Evolutionary conservation across 768 basidiomycete genomes (phyloP).

Genomic region (Trametes gibbosa): DNA sequence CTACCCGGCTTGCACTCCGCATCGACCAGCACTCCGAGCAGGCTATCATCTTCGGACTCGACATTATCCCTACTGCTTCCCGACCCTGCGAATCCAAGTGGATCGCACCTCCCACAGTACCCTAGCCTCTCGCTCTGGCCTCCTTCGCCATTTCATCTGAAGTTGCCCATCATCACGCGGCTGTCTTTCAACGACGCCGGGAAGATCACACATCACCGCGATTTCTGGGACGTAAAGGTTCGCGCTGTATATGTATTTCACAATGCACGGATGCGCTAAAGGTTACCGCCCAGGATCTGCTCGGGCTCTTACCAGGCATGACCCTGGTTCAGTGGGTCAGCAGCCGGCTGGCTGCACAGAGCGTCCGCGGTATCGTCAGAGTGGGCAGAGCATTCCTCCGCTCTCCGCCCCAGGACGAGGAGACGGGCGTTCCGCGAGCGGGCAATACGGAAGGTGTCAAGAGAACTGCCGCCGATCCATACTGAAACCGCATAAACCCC

Average conservation of each 20-base stretch:
- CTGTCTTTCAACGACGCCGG: constrained; percentile 81
- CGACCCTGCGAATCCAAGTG: background rate
- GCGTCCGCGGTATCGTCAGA: constrained; percentile 36
- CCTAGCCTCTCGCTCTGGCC: constrained; percentile 32
- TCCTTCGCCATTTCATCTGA: constrained; percentile 72
- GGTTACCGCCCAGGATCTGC: constrained; percentile 44
- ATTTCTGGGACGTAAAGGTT: constrained; percentile 72
- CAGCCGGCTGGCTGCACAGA: constrained; percentile 57
- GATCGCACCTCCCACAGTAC: background rate
- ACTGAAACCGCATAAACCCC: background rate
- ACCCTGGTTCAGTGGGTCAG: constrained; percentile 67
- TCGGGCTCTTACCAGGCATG: constrained; percentile 69
- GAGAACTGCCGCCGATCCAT: background rate
- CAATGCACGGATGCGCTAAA: background rate
- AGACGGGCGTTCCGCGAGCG: background rate
- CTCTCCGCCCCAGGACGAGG: constrained; percentile 13
- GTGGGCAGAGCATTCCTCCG: constrained; percentile 16
- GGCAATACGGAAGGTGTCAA: background rate
- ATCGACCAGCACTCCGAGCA: background rate
- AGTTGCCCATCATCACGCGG: constrained; percentile 67
- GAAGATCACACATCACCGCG: constrained; percentile 75
- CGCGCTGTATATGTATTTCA: background rate
- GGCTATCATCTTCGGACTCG: background rate
- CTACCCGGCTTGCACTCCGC: constrained; percentile 65
- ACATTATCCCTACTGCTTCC: constrained; percentile 5